phyloP scores from a whole-genome alignment of 371 early-diverging fungal genomes.

The Blastocladiella emersonii region DNA sequence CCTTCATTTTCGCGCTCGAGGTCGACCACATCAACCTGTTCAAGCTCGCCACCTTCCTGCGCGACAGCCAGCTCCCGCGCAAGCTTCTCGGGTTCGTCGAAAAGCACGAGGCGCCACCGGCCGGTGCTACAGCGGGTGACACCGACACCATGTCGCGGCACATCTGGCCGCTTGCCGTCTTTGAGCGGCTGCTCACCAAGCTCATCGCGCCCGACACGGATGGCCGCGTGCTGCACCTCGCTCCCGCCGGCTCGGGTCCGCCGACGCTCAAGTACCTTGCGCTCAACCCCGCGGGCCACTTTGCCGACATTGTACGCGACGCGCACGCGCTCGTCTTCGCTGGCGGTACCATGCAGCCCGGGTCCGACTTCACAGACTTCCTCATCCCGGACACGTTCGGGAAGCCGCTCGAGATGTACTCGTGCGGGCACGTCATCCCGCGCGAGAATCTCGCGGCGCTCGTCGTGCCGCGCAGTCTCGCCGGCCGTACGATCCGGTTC shows the following conservation, averaged over 20 bases:
- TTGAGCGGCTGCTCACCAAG: conserved; percentile 42
- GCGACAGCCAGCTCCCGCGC: conserved; percentile 52
- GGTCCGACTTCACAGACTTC: conserved; percentile 25
- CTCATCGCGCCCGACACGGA: conserved; percentile 48
- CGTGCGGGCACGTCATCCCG: conserved; percentile 70
- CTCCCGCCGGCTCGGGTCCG: neutral
- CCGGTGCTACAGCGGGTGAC: conserved; percentile 2
- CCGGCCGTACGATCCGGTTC: conserved; percentile 42
- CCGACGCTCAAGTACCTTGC: conserved; percentile 37
- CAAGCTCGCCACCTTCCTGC: conserved; percentile 57
- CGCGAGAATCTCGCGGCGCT: conserved; percentile 43
- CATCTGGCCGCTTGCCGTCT: conserved; percentile 29
- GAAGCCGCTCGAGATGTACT: conserved; percentile 39
- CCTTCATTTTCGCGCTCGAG: conserved; percentile 47
- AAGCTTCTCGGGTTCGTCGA: conserved; percentile 34
- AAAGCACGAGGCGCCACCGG: conserved; percentile 6
- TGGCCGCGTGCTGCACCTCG: conserved; percentile 44
- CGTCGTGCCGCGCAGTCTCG: conserved; percentile 47
- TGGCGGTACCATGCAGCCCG: conserved; percentile 93
- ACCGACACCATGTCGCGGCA: conserved; percentile 9
- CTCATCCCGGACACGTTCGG: conserved; percentile 33
- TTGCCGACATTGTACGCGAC: conserved; percentile 60
- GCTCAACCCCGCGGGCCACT: conserved; percentile 71
- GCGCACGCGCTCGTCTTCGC: conserved; percentile 77
- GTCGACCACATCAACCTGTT: conserved; percentile 79